Percentiles rank a stretch among this genome's conserved stretches.
Evolutionary conservation across 2,329 filamentous ascomycete species (phyloP).

Genomic region (Fusarium tjaetaba): DNA sequence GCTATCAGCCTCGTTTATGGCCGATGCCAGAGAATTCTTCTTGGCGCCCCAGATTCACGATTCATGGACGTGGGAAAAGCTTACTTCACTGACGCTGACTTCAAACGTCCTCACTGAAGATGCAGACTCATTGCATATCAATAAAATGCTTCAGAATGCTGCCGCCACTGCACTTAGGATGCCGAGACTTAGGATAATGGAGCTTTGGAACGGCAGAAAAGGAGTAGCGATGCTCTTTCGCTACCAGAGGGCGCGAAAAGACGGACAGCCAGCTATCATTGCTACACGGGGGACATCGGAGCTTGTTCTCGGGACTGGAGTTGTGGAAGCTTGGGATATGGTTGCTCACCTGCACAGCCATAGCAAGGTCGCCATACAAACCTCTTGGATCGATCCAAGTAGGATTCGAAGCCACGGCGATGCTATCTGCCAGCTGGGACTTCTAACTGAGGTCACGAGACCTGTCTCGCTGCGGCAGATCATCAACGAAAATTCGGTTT

Average conservation of each 20-base stretch:
- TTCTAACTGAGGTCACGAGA: neutral
- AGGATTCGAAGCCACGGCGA: neutral
- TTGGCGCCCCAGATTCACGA: slow-evolving; percentile 6
- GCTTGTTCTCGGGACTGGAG: neutral
- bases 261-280: too few species aligned
- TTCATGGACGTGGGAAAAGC: slow-evolving; percentile 45
- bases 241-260: slow-evolving; percentile 29
- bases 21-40: slow-evolving; percentile 48
- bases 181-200: slow-evolving; percentile 46
- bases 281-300: slow-evolving; percentile 39
- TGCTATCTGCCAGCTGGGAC: neutral
- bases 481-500: neutral
- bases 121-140: slow-evolving; percentile 30
- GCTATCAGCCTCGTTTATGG: slow-evolving; percentile 48
- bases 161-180: slow-evolving; percentile 42
- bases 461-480: neutral
- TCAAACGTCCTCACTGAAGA: slow-evolving; percentile 42
- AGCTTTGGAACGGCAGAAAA: slow-evolving; percentile 48
- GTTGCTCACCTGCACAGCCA: neutral
- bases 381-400: neutral
- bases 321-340: neutral
- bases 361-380: neutral
- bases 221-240: slow-evolving; percentile 42
- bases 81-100: slow-evolving; percentile 48
- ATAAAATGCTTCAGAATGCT: slow-evolving; percentile 42